Base-by-base conservation (phyloP, 2,329 filamentous ascomycete genomes). In the Parafenestella ontariensis region DNA sequence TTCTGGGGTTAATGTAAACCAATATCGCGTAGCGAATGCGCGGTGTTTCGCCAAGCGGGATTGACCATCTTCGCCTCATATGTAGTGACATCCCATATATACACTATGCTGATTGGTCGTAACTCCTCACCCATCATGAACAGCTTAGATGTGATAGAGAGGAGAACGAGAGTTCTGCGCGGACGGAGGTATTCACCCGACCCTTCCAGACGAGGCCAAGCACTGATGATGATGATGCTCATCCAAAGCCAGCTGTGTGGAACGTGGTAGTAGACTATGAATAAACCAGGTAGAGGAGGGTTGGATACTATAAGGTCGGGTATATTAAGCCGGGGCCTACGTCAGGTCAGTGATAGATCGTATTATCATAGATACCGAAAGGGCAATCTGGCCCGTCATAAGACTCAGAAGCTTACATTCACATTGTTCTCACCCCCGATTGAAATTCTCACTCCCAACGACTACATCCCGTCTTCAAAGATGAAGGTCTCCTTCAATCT, bases 401-500 rank as follows among this genome's bases (percentile, higher is more conserved):
- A n/a, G n/a, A n/a, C n/a, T n/a, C n/a, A n/a, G n/a, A n/a, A 40
- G 11, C 20, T 21, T 21, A 23, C 3, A 13, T 21, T 21, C 18
- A 17, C 17, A 39, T 13, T 20, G 8, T 39, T 39, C 20, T 23
- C 37, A 24, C 7, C 20, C n/a, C 21, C 20, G 2, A 40, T 11
- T 15, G 11, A 21, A 40, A 3, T 3, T n/a, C 24, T 42, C 23
- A n/a, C n/a, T 9, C 6, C 9, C 39, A 41, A 42, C 21, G 9
- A n/a, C 23, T 5, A 9, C 18, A 20, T 29, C 41, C 23, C 9
- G 34, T 2, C 39, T 37, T 55, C 29, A n/a, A 69, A 28, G 24
- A 43, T 68, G 65, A 60, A 57, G 36, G 20, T 61, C 18, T 57
- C 56, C 23, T 1, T 62, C 40, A 26, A 20, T 1, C 13, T 63